These are phyloP conservation scores for Mytilinidion resinicola DNA, from an alignment of 495 filamentous ascomycete genomes.

Conservation along the genomic window DNA sequence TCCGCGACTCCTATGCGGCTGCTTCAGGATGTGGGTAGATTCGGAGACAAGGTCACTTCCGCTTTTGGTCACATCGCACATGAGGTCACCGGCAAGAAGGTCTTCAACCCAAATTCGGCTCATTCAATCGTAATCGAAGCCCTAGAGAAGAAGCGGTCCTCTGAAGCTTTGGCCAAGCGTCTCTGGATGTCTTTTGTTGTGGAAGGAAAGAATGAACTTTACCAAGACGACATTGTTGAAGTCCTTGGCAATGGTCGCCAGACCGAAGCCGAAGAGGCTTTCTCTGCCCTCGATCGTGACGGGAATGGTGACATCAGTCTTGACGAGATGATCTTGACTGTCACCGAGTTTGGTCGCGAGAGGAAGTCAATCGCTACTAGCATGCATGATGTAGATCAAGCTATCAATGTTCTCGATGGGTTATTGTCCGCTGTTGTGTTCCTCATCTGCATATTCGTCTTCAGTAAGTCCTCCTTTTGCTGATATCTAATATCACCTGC, in stretches of 20 bases:
- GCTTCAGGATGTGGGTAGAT: constrained; percentile 67
- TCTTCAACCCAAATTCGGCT: constrained; percentile 83
- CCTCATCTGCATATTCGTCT: constrained; percentile 76
- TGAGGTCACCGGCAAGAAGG: constrained; percentile 89
- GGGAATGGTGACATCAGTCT: constrained; percentile 88
- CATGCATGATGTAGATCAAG: constrained; percentile 96
- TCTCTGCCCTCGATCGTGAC: constrained; percentile 72
- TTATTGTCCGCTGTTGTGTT: constrained; percentile 72
- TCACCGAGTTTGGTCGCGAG: constrained; percentile 74
- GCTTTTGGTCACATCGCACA: constrained; percentile 87
- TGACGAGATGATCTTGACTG: constrained; percentile 89
- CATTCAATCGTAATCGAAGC: constrained; percentile 86
- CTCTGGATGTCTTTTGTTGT: constrained; percentile 98
- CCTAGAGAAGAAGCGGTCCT: constrained; percentile 70
- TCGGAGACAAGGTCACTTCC: constrained; percentile 72
- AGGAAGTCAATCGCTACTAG: constrained; percentile 79
- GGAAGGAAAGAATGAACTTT: constrained; percentile 76
- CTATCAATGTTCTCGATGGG: constrained; percentile 81
- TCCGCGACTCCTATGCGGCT: constrained; percentile 69
- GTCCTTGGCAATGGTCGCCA: constrained; percentile 70
- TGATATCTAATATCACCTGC: neutral
- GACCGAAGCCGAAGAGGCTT: constrained; percentile 75
- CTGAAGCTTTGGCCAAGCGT: constrained; percentile 82
- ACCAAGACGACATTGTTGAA: constrained; percentile 73
- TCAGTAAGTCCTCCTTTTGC: constrained; percentile 50